Evolutionary conservation across 495 filamentous ascomycete species (phyloP), one percentile per base, ranked within the genome.

Genomic region (Aspergillus wentii): DNA sequence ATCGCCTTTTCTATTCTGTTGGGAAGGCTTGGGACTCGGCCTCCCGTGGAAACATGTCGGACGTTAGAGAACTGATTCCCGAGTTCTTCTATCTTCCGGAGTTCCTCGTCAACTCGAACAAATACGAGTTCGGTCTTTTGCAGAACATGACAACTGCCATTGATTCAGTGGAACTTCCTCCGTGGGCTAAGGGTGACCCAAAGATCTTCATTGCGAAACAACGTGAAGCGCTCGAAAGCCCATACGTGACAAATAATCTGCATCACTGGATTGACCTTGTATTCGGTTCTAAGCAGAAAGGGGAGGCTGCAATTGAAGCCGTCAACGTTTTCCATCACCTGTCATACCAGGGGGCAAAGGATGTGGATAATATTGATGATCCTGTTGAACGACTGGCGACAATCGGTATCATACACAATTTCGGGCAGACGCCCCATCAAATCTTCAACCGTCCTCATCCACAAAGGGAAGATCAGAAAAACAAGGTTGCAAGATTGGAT

Each of bases 11-110:
- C 62, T 94, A 88, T 59, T 97, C 94, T 0, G 82, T 98, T 36
- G 79, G 84, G 42, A 86, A 85, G 43, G 85, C 92, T 9, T 98
- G 90, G 90, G 75, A 76, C 17, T 97, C 94, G 2, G 84, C 92
- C 22, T 95, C 94, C 0, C 74, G 74, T 35, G 84, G 88, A 17
- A 95, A 90, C 51, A 94, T 94, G 72, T 82, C 85, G 0, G 92
- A 98, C 59, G 90, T 96, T 1, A 74, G 92, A 43, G 92, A 98
- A 54, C 66, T 98, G 31, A 95, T 84, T 33, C 92, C 92, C 2
- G 92, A 98, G 48, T 98, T 98, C 61, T 98, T 92, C 64, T 98
- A 85, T 52, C 78, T 98, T 1, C 88, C 92, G 0, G 94, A 97
- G 34, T 96, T 97, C 46, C 65, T 98, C 3, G 75, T 80, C 5